Evolutionary conservation across 2,329 filamentous ascomycete species (phyloP).

Genomic region (Parastagonospora nodorum): DNA sequence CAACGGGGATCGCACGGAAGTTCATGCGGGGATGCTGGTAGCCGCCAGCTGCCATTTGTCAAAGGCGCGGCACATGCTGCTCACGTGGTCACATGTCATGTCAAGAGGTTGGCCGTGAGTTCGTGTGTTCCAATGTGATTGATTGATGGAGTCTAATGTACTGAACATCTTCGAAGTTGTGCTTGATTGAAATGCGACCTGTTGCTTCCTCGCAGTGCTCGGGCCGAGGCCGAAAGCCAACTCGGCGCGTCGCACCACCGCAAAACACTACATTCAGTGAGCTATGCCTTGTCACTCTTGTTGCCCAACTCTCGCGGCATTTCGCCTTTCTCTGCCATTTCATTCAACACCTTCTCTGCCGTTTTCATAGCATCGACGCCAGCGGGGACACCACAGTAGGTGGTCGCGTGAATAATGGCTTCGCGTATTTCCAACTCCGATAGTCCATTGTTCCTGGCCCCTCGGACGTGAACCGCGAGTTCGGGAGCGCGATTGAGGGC

Average conservation of each 20-base stretch:
- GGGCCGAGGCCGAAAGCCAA: neutral
- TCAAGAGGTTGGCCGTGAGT: neutral
- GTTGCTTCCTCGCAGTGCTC: no score
- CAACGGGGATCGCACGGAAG: conserved; percentile 1
- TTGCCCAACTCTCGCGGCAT: conserved; percentile 38
- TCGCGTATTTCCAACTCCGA: conserved; percentile 67
- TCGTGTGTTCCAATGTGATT: neutral
- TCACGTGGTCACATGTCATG: conserved; percentile 2
- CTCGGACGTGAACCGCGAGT: conserved; percentile 65
- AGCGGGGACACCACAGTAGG: conserved; percentile 61
- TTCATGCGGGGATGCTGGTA: conserved; percentile 1
- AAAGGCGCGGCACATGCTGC: neutral
- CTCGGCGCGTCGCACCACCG: neutral
- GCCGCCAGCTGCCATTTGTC: conserved; percentile 9
- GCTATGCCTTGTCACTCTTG: conserved; percentile 36
- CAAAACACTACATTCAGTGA: neutral
- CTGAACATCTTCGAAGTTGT: no score
- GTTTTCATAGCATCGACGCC: conserved; percentile 61
- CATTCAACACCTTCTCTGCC: conserved; percentile 57
- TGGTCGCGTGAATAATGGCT: conserved; percentile 57
- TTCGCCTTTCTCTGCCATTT: conserved; percentile 56
- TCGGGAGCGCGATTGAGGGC: conserved; percentile 65
- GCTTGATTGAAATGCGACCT: no score
- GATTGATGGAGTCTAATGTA: neutral
- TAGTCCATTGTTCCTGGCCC: conserved; percentile 66